These are phyloP conservation scores for Salvia rosmarinus DNA, from an alignment of 257 asterid genomes.

Conservation along the genomic window DNA sequence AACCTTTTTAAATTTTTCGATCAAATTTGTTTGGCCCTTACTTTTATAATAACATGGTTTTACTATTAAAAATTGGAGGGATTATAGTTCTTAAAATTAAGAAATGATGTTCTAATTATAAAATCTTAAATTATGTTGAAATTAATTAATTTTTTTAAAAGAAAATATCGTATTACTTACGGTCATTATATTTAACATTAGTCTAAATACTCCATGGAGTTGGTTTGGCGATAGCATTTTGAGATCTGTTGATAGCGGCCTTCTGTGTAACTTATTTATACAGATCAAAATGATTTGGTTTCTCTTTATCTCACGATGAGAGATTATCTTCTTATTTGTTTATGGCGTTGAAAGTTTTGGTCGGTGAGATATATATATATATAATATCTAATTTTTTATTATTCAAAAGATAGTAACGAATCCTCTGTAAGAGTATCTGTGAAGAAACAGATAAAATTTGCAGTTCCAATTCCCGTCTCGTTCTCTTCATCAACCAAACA, in stretches of 20 bases:
- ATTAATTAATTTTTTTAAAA: too few species aligned
- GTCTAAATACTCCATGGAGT: neutral
- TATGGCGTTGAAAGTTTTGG: conserved; percentile 6
- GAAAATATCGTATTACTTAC: too few species aligned
- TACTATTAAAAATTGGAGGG: too few species aligned
- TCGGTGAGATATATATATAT: neutral
- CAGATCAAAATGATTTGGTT: conserved; percentile 19
- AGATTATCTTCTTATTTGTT: neutral
- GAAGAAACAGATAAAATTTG: conserved; percentile 20
- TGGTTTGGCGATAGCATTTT: conserved; percentile 27
- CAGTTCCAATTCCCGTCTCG: conserved; percentile 4
- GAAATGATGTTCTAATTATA: too few species aligned
- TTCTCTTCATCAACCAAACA: conserved; percentile 29
- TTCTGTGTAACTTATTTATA: neutral
- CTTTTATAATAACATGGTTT: too few species aligned
- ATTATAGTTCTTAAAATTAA: too few species aligned
- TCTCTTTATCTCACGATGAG: neutral
- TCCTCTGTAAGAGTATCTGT: neutral
- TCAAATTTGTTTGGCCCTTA: too few species aligned
- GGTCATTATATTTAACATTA: too few species aligned
- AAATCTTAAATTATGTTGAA: too few species aligned
- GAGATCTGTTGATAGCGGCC: neutral
- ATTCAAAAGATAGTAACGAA: neutral
- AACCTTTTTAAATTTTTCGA: too few species aligned
- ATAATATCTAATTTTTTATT: too few species aligned